Evolutionary conservation across 2,329 filamentous ascomycete species (phyloP).

Genomic region (Dendrostoma leiphaemia): DNA sequence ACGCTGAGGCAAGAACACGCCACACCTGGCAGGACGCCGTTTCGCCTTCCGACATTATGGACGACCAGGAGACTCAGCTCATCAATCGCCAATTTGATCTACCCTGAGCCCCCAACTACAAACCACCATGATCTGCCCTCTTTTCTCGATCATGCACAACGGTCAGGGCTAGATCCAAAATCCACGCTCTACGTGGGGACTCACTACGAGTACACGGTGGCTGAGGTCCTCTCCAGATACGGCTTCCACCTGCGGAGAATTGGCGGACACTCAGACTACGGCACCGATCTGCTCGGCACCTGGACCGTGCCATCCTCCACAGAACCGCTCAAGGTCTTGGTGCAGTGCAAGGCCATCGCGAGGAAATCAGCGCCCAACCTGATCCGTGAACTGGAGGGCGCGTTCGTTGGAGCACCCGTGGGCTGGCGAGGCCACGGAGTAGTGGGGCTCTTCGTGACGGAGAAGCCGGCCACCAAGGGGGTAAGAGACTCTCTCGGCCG

Average conservation of each 20-base stretch:
- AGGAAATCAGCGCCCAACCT: conserved; percentile 54
- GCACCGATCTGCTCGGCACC: conserved; percentile 71
- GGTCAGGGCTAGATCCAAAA: conserved; percentile 50
- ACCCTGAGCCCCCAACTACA: conserved; percentile 43
- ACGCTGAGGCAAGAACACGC: neutral
- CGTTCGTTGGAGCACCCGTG: conserved; percentile 69
- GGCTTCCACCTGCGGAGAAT: conserved; percentile 65
- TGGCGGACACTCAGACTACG: conserved; percentile 65
- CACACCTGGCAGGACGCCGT: neutral
- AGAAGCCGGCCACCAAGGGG: conserved; percentile 72
- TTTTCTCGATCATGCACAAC: conserved; percentile 63
- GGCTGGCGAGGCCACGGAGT: conserved; percentile 67
- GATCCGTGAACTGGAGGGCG: conserved; percentile 76
- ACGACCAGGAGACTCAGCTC: conserved; percentile 7
- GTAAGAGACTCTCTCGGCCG: conserved; percentile 69
- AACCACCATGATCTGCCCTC: conserved; percentile 63
- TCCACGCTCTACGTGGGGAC: conserved; percentile 70
- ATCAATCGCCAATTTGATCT: conserved; percentile 29
- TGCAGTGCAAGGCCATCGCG: conserved; percentile 69
- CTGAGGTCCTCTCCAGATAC: conserved; percentile 52
- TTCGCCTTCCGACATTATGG: neutral
- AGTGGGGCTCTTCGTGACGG: conserved; percentile 69
- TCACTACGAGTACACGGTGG: conserved; percentile 72
- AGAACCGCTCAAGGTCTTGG: conserved; percentile 43
- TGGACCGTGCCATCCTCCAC: conserved; percentile 57